phyloP scores from a whole-genome alignment of 2,329 filamentous ascomycete species.

The Ceratocystis diversiconidia region DNA sequence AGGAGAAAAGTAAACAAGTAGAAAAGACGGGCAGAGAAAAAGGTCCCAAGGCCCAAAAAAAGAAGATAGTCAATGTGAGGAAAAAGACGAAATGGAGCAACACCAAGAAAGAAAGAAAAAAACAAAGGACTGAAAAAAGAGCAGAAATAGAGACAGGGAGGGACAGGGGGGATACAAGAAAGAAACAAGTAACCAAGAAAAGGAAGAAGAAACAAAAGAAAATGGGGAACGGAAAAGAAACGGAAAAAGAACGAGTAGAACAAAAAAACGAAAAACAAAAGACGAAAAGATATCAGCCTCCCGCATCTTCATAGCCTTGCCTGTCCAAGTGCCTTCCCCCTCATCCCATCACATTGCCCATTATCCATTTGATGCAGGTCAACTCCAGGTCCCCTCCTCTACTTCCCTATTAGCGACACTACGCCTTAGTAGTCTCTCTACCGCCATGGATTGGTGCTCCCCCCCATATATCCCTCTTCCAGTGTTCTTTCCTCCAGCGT shows the following conservation, averaged over 20 bases:
- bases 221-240: neutral
- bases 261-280: conserved; percentile 1
- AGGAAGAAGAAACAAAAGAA: neutral
- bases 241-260: conserved; percentile 7
- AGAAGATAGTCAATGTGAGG: neutral
- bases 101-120: neutral
- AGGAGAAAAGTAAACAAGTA: too few relatives aligned
- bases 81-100: conserved; percentile 4
- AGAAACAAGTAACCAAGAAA: conserved; percentile 9
- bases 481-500: conserved; percentile 88
- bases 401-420: too few relatives aligned
- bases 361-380: neutral
- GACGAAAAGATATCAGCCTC: conserved; percentile 5
- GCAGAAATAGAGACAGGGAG: neutral
- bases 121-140: neutral
- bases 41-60: neutral
- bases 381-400: neutral
- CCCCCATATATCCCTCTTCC: conserved; percentile 76
- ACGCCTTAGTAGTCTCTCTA: neutral
- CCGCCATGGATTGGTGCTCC: conserved; percentile 19
- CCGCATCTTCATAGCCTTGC: conserved; percentile 2
- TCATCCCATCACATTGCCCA: neutral
- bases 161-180: neutral
- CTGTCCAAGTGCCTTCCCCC: neutral
- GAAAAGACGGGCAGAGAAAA: neutral